Evolutionary conservation across 208 protist genomes (phyloP).

Genomic region (Leishmania arabica): DNA sequence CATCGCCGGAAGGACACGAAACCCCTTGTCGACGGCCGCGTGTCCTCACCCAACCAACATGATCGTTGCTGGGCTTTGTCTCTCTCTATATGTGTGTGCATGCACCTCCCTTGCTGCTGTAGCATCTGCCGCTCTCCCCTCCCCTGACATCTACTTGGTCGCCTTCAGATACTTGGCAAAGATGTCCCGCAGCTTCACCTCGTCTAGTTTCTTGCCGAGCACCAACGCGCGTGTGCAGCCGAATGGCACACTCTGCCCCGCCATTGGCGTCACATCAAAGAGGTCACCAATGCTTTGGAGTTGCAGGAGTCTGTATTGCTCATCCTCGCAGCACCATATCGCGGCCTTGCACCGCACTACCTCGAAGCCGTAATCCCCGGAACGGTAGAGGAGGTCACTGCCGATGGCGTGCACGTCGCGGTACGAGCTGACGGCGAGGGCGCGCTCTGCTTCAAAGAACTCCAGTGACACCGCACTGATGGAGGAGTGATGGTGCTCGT

Average conservation of each 20-base stretch:
- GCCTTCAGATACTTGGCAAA: slow-evolving; percentile 68
- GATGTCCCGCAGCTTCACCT: slow-evolving; percentile 57
- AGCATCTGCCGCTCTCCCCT: neutral
- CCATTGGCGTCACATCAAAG: slow-evolving; percentile 86
- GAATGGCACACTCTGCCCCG: slow-evolving; percentile 64
- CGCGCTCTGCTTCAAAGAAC: slow-evolving; percentile 44
- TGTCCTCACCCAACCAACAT: neutral
- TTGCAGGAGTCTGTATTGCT: slow-evolving; percentile 65
- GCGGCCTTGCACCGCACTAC: slow-evolving; percentile 90
- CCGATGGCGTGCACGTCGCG: slow-evolving; percentile 75
- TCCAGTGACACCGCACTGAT: slow-evolving; percentile 79
- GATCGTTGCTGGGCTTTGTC: neutral
- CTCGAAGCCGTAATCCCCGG: slow-evolving; percentile 70
- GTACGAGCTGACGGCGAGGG: slow-evolving; percentile 45
- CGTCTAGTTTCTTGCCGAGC: slow-evolving; percentile 68
- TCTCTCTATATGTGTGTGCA: neutral
- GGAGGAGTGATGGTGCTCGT: slow-evolving; percentile 49
- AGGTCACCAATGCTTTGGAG: slow-evolving; percentile 86
- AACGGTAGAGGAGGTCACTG: slow-evolving; percentile 73
- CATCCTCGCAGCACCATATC: slow-evolving; percentile 64
- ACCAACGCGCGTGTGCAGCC: slow-evolving; percentile 76
- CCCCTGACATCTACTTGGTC: slow-evolving; percentile 13
- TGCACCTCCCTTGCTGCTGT: neutral
- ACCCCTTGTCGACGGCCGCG: neutral
- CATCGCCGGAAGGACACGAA: neutral